Conservation (phyloP, 768 basidiomycete genomes). For the Termitomyces sp. region DNA sequence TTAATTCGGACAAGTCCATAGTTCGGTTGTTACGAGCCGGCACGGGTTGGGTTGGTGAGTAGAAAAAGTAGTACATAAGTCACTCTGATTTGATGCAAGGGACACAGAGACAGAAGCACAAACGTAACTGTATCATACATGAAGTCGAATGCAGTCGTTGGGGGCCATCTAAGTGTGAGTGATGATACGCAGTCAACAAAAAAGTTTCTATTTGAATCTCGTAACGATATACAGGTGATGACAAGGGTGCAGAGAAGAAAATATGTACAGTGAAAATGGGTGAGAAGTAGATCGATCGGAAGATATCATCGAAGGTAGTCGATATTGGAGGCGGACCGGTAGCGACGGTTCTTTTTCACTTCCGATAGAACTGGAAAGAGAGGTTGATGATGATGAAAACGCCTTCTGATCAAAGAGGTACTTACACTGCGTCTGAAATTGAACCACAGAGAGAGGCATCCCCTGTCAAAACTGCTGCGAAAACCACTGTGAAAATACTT, state of each 20-base stretch:
- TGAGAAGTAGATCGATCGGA: neutral
- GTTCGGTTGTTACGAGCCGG: too few species aligned
- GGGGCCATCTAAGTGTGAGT: neutral
- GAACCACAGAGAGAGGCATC: constrained; percentile 94
- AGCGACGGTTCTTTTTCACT: constrained; percentile 35
- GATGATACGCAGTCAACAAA: neutral
- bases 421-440: constrained; percentile 92
- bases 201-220: neutral
- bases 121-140: neutral
- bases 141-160: neutral
- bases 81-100: neutral
- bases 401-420: constrained; percentile 3
- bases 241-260: neutral
- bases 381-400: constrained; percentile 6
- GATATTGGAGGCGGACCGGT: neutral
- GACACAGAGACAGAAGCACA: neutral
- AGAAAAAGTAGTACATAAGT: neutral
- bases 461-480: constrained; percentile 94
- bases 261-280: neutral
- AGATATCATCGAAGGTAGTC: neutral
- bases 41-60: neutral
- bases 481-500: constrained; percentile 64
- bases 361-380: constrained; percentile 69
- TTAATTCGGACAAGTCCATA: neutral
- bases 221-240: neutral